A percentile compares a stretch with the other conserved stretches of the same genome.
Evolutionary conservation across 805 yeast genomes (phyloP).

Genomic region (Wickerhamomyces bisporus): DNA sequence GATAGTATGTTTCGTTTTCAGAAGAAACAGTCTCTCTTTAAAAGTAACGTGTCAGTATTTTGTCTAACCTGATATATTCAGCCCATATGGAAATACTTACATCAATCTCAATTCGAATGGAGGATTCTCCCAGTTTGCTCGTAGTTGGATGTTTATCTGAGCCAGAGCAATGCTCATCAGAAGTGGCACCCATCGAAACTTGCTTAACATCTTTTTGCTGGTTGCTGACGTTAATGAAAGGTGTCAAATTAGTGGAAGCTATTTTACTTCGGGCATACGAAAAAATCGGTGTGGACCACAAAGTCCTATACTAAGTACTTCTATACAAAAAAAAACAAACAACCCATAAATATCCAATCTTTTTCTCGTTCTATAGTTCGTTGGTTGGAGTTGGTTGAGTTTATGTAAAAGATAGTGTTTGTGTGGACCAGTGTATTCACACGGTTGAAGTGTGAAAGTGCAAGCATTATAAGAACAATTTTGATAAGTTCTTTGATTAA

Average conservation of each 20-base stretch:
- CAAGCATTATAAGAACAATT: no score
- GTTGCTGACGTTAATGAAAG: not conserved
- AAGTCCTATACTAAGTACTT: no score
- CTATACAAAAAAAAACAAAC: no score
- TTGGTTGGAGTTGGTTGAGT: no score
- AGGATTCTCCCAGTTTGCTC: constrained; percentile 25
- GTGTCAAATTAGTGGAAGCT: not conserved
- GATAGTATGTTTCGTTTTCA: constrained; percentile 19
- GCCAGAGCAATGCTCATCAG: not conserved
- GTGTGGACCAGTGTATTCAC: not conserved
- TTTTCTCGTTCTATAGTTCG: no score
- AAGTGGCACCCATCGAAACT: not conserved
- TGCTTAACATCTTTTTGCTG: not conserved
- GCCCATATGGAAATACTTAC: constrained; percentile 12
- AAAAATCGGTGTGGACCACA: not conserved
- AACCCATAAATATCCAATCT: no score
- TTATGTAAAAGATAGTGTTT: no score
- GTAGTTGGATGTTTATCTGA: constrained; percentile 18
- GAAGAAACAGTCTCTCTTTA: constrained; percentile 22
- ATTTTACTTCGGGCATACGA: not conserved
- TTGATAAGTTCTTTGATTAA: no score
- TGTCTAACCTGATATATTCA: not conserved
- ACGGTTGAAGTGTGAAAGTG: constrained; percentile 3
- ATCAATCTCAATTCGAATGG: constrained; percentile 22
- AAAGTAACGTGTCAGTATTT: constrained; percentile 2